These are phyloP conservation scores for Pyricularia sp. DNA, from an alignment of 2,329 filamentous ascomycete species.

Conservation along the genomic window DNA sequence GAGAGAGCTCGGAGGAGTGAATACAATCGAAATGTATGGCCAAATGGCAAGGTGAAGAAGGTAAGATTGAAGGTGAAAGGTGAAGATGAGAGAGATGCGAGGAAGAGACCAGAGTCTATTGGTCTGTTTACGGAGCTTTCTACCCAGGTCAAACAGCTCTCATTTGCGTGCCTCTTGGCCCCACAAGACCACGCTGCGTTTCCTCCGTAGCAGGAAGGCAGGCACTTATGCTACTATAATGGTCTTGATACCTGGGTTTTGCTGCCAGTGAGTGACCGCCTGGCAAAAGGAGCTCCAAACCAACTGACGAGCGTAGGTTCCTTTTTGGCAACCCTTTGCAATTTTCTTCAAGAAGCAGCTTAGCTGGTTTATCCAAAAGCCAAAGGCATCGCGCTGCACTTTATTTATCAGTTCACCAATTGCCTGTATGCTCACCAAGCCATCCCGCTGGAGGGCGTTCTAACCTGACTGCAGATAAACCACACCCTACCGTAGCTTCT, in stretches of 20 bases:
- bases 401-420: neutral
- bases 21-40: neutral
- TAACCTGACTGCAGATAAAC: neutral
- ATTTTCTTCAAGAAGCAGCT: neutral
- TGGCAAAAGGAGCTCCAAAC: neutral
- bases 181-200: neutral
- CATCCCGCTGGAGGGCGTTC: neutral
- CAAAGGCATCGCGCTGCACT: neutral
- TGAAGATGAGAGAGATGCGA: neutral
- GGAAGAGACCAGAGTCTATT: neutral
- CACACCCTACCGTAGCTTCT: neutral
- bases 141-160: neutral
- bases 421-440: neutral
- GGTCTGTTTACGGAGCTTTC: neutral
- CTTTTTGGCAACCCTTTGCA: neutral
- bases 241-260: neutral
- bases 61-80: neutral
- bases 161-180: neutral
- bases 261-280: neutral
- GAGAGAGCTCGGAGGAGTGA: neutral
- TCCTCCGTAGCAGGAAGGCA: neutral
- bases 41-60: neutral
- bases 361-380: neutral
- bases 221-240: neutral
- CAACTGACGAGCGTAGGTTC: neutral